A percentile compares a stretch with the other conserved stretches of the same genome.
phyloP scores from a whole-genome alignment of 2,329 filamentous ascomycete species.

The Waltergamsia citrina region DNA sequence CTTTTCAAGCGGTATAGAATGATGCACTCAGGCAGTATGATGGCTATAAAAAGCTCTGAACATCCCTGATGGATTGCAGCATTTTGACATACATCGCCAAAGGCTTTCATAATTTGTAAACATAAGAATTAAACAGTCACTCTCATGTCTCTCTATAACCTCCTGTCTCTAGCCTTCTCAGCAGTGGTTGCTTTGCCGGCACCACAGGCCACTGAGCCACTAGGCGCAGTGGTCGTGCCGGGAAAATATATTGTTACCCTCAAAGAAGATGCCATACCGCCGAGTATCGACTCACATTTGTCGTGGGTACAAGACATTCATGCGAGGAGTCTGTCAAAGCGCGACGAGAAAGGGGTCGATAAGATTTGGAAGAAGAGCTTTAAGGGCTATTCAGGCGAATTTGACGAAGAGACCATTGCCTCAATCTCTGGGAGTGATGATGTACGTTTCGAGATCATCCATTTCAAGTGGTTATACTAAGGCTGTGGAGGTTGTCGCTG shows the following conservation, averaged over 20 bases:
- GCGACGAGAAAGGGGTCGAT: conserved; percentile 26
- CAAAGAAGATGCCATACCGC: conserved; percentile 35
- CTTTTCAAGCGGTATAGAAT: too few species aligned
- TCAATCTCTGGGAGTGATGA: conserved; percentile 2
- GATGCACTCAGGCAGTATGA: too few species aligned
- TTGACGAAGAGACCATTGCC: conserved; percentile 18
- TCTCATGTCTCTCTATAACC: too few species aligned
- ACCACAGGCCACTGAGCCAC: background rate
- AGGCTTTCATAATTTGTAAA: too few species aligned
- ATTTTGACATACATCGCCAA: too few species aligned
- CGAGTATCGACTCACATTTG: conserved; percentile 36
- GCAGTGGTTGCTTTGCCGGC: background rate
- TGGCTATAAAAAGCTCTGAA: too few species aligned
- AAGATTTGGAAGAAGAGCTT: conserved; percentile 19
- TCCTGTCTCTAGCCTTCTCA: background rate
- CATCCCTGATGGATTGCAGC: too few species aligned
- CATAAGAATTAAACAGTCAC: too few species aligned
- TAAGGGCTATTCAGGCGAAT: conserved; percentile 32
- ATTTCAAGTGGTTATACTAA: background rate
- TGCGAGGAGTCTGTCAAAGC: conserved; percentile 41
- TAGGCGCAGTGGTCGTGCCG: background rate
- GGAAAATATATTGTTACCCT: conserved; percentile 50
- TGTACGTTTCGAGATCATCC: background rate
- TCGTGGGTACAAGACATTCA: conserved; percentile 37
- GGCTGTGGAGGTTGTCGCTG: conserved; percentile 15